A percentile compares a stretch with the other conserved stretches of the same genome.
These are phyloP conservation scores for Geranomyces variabilis DNA, from an alignment of 192 early-diverging fungal species.

Conservation along the genomic window DNA sequence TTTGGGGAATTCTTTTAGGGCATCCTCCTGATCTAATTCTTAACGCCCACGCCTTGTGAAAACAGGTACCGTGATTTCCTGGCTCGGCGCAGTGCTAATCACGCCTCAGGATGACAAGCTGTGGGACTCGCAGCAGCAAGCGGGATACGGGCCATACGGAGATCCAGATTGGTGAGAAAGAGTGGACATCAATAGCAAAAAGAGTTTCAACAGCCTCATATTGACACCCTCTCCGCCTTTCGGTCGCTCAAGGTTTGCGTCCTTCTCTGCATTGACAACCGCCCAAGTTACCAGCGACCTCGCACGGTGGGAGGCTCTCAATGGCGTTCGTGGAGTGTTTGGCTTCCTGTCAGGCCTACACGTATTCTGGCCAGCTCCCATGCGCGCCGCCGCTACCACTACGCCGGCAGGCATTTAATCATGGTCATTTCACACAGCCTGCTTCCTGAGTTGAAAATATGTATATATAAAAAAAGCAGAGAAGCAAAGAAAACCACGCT, in stretches of 20 bases:
- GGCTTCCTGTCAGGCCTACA: slow-evolving; percentile 1
- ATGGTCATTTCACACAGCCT: no score
- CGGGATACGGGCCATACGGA: slow-evolving; percentile 19
- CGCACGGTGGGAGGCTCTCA: slow-evolving; percentile 16
- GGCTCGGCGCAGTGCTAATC: slow-evolving; percentile 17
- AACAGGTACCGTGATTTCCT: slow-evolving; percentile 9
- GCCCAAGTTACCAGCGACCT: background rate
- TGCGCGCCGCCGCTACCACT: no score
- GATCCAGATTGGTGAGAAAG: slow-evolving; percentile 24
- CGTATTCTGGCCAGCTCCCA: no score
- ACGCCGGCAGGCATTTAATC: no score
- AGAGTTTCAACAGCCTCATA: background rate
- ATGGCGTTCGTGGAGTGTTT: slow-evolving; percentile 22
- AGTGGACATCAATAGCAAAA: background rate
- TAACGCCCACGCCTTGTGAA: no score
- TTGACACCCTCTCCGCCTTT: background rate
- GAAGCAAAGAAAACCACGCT: no score
- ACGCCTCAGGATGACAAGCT: slow-evolving; percentile 17
- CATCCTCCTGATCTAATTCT: no score
- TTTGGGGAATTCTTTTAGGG: no score
- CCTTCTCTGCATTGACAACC: background rate
- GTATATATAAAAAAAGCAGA: no score
- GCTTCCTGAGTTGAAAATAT: no score
- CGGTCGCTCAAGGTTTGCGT: background rate
- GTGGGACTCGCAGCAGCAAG: slow-evolving; percentile 10